Base-by-base conservation (phyloP, 2,329 filamentous ascomycete genomes). In the Nigrograna mackinnonii region DNA sequence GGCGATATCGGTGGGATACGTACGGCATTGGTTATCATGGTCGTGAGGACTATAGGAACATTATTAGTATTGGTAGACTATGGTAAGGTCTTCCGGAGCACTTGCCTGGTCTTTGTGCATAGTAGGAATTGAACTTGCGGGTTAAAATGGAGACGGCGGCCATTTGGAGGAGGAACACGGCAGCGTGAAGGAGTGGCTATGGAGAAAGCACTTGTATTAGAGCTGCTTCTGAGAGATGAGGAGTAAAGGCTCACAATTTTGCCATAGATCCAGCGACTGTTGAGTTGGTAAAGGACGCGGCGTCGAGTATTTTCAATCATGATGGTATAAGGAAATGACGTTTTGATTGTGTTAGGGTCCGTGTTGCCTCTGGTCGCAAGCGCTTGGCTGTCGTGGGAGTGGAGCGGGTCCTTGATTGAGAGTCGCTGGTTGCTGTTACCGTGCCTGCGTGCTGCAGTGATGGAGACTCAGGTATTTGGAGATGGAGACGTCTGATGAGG, bases 1-100 rank as follows among this genome's bases (percentile, higher is more conserved):
- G 26, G 14, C 37, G 31, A 18, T 22, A 11, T 5, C 22, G 18
- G 34, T 22, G 26, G 37, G 41, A 54, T 40, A 67, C 80, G 64
- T 82, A 87, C 86, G 55, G 94, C 89, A 75, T 99, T 99, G 68
- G 92, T 96, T 65, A 96, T 89, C 92, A 99, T 99, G 72, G 95
- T 99, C 49, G 94, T 99, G 61, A 99, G 82, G 31, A 99, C 89
- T 88, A 65, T 45, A 38, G 26, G 45, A 22, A 21, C 43, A 34
- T 6, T 14, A 48, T 60, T 44, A 64, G 57, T 43, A 33, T 39
- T 24, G 16, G 12, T 21, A 16, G 11, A 32, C 17, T 19, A 19
- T 16, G 9, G 5, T 17, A 7, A 37, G 20, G 19, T 14, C 13
- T 5, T 31, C 14, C 9, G 2, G 12, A 11, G 17, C 21, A 24